Conservation (phyloP, 805 yeast genomes). For the Candida vaughaniae region DNA sequence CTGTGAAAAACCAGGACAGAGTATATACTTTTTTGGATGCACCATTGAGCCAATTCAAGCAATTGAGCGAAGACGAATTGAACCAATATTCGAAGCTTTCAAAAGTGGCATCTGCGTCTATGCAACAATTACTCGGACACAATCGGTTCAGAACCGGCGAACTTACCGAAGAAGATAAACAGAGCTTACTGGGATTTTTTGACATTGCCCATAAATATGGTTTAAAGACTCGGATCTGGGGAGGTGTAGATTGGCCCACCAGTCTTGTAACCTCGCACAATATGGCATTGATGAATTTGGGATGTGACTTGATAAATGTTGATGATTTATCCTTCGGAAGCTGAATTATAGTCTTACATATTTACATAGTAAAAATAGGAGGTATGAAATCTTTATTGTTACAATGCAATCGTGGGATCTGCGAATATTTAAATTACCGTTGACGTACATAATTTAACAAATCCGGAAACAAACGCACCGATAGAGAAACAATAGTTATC, state of each 20-base stretch:
- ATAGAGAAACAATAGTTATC: too few species aligned
- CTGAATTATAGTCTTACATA: background rate
- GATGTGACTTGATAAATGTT: constrained; percentile 60
- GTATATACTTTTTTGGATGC: constrained; percentile 52
- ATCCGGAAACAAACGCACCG: too few species aligned
- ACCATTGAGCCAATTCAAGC: constrained; percentile 37
- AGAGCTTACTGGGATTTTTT: constrained; percentile 24
- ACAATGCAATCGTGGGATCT: too few species aligned
- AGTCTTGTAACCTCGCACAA: constrained; percentile 45
- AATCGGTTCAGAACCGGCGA: constrained; percentile 15
- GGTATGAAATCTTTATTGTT: too few species aligned
- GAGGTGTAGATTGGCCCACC: constrained; percentile 66
- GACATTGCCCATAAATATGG: constrained; percentile 49
- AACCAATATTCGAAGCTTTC: constrained; percentile 26
- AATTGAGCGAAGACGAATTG: constrained; percentile 22
- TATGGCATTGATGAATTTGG: constrained; percentile 45
- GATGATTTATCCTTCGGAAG: constrained; percentile 43
- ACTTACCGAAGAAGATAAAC: constrained; percentile 32
- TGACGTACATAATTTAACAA: too few species aligned
- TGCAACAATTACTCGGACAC: constrained; percentile 28
- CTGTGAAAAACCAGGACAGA: background rate
- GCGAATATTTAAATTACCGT: background rate
- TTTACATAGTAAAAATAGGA: too few species aligned
- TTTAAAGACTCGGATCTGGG: constrained; percentile 67
- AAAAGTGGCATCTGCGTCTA: constrained; percentile 45